These are phyloP conservation scores for Heterotrichella gracilis DNA, from an alignment of 352 stramenopile genomes.

Conservation along the genomic window DNA sequence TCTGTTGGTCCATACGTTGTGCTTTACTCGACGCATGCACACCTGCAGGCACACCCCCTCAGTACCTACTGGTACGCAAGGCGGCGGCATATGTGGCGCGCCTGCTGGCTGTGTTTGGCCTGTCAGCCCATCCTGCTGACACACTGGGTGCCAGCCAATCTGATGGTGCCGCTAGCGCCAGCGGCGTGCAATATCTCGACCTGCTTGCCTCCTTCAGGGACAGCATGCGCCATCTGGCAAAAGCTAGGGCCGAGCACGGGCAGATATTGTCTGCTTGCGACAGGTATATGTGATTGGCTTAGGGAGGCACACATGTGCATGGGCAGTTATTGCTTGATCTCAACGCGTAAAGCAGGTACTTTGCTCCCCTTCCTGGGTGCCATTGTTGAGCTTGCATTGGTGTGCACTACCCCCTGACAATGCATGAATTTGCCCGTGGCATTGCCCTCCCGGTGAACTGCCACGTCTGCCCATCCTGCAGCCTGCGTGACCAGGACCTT, in stretches of 20 bases:
- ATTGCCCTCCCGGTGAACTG: too few species aligned
- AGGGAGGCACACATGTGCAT: too few species aligned
- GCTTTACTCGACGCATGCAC: constrained; percentile 11
- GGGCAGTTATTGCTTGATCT: too few species aligned
- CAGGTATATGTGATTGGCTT: too few species aligned
- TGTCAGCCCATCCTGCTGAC: neutral
- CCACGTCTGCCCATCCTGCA: constrained; percentile 36
- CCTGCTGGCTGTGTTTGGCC: neutral
- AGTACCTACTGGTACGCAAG: too few species aligned
- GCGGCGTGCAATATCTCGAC: constrained; percentile 14
- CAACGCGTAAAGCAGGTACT: too few species aligned
- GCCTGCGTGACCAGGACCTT: constrained; percentile 50
- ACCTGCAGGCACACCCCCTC: too few species aligned
- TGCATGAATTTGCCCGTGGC: too few species aligned
- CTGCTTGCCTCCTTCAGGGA: neutral
- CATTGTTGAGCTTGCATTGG: too few species aligned
- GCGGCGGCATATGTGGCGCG: too few species aligned
- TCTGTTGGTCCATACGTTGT: neutral
- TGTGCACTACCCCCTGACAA: too few species aligned
- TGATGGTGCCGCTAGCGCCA: neutral
- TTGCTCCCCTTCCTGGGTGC: too few species aligned
- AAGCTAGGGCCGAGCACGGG: neutral
- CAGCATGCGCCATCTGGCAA: neutral
- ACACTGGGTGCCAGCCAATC: neutral
- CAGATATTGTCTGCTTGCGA: constrained; percentile 11